Conservation (phyloP, 371 early-diverging fungal species). For the Zychaea mexicana region DNA sequence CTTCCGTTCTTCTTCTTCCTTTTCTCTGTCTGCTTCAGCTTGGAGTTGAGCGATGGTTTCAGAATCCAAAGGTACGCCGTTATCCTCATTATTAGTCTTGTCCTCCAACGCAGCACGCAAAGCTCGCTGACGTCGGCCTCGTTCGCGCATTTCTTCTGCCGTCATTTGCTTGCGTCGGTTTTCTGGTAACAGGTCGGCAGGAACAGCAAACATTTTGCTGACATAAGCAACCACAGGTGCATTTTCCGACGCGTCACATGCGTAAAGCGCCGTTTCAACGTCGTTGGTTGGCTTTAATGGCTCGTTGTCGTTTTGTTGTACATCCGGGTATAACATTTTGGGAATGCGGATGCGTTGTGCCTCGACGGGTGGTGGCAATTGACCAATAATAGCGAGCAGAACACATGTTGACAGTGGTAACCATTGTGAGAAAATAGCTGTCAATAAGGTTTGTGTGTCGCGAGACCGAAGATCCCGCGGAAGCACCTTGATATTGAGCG, state of each 20-base stretch:
- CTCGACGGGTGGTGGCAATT: conserved; percentile 82
- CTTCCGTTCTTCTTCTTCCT: conserved; percentile 31
- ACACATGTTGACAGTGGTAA: conserved; percentile 78
- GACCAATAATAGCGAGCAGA: conserved; percentile 82
- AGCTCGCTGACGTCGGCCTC: conserved; percentile 59
- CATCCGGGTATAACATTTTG: conserved; percentile 70
- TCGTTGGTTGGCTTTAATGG: conserved; percentile 50
- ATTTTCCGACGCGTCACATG: conserved; percentile 54
- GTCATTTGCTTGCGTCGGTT: conserved; percentile 69
- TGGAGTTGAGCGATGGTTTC: conserved; percentile 15
- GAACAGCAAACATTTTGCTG: conserved; percentile 92
- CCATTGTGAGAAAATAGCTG: conserved; percentile 85
- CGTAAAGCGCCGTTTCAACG: conserved; percentile 64
- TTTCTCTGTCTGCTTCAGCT: conserved; percentile 19
- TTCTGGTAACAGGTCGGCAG: conserved; percentile 74
- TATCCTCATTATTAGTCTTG: conserved; percentile 23
- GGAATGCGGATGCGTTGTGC: conserved; percentile 88
- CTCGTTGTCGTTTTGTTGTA: conserved; percentile 37
- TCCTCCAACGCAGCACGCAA: conserved; percentile 31
- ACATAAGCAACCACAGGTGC: conserved; percentile 84
- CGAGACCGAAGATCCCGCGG: conserved; percentile 89
- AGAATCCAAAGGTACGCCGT: conserved; percentile 40
- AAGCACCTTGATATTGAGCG: conserved; percentile 83
- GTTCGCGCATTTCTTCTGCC: conserved; percentile 92
- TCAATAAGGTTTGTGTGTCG: conserved; percentile 75